These are phyloP conservation scores for Pinus tabuliformis DNA, from an alignment of 75 land plant genomes.

Conservation along the genomic window DNA sequence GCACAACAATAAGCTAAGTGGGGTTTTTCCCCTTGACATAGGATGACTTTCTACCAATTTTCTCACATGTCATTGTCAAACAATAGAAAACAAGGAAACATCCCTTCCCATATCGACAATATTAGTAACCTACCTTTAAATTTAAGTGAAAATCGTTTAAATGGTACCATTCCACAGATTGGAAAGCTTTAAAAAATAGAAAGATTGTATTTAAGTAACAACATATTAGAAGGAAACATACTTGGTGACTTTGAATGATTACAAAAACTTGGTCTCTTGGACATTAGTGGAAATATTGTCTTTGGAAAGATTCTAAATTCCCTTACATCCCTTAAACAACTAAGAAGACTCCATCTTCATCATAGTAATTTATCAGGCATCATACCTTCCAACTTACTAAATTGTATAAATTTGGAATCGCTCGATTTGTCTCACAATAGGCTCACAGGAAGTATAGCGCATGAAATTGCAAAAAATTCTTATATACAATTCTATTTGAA, in stretches of 20 bases:
- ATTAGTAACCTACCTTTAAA: not conserved
- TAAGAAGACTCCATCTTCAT: not conserved
- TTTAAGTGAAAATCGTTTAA: not conserved
- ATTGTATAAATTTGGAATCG: not conserved
- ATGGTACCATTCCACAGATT: not conserved
- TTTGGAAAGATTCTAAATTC: not conserved
- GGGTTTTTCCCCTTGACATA: not conserved
- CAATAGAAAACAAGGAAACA: not conserved
- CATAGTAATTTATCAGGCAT: not conserved
- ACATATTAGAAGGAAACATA: slow-evolving; percentile 8
- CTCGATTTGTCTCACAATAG: not conserved
- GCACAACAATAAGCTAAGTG: not conserved
- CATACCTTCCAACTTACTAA: not conserved
- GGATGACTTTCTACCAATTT: not conserved
- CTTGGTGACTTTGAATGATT: not conserved
- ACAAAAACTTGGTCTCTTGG: not conserved
- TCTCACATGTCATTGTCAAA: not conserved
- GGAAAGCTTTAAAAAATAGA: not conserved
- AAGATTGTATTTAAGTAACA: not conserved
- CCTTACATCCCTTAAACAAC: not conserved
- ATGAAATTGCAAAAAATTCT: not conserved
- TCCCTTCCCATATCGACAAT: not conserved
- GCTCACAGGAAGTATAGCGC: not conserved
- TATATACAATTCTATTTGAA: not conserved
- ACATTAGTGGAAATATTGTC: not conserved